Evolutionary conservation across 108 stramenopile species (phyloP).

Genomic region (Cyclostephanos tholiformis): DNA sequence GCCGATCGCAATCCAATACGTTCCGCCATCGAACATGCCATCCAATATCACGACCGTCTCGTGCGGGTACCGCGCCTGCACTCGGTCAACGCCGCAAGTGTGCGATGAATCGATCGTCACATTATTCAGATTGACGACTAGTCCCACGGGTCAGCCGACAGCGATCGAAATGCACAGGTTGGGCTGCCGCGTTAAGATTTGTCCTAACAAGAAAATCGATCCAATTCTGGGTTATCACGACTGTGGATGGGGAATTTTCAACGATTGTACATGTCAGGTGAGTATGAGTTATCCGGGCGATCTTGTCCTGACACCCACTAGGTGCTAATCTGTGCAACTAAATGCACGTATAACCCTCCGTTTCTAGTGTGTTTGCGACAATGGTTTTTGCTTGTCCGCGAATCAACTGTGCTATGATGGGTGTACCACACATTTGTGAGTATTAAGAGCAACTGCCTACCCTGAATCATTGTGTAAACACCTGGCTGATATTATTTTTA

Average conservation of each 20-base stretch:
- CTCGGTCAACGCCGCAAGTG: too few species aligned
- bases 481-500: not conserved
- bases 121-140: too few species aligned
- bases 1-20: too few species aligned
- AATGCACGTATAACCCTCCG: not conserved
- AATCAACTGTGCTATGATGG: constrained; percentile 14
- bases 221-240: constrained; percentile 2
- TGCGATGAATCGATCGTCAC: too few species aligned
- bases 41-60: too few species aligned
- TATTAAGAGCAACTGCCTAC: not conserved
- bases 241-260: constrained; percentile 12
- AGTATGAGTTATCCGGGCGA: not conserved
- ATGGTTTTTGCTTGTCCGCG: constrained; percentile 1
- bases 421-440: constrained; percentile 13
- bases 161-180: too few species aligned
- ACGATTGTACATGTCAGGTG: constrained; percentile 16
- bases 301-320: too few species aligned
- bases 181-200: not conserved
- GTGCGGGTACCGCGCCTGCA: too few species aligned
- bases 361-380: constrained; percentile 6
- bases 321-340: not conserved
- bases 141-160: too few species aligned
- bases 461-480: not conserved
- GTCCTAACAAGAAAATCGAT: not conserved
- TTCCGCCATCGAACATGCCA: too few species aligned